A percentile compares a stretch with the other conserved stretches of the same genome.
phyloP scores from a whole-genome alignment of 345 rosid species.

The Hibiscus syriacus region DNA sequence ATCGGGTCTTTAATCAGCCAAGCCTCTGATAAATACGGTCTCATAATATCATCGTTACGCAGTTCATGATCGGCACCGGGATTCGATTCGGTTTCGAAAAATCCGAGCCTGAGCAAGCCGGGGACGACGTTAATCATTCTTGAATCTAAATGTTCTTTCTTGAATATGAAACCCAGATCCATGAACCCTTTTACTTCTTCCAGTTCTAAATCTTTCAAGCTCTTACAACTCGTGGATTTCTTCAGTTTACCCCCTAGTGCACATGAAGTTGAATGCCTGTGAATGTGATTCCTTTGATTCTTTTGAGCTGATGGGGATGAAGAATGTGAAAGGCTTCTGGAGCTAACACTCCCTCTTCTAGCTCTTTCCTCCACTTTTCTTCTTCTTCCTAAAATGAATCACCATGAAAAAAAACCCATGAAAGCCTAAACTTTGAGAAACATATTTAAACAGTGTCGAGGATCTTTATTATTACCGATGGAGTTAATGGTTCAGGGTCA shows the following conservation, averaged over 20 bases:
- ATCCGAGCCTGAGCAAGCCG: constrained; percentile 41
- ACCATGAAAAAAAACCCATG: not conserved
- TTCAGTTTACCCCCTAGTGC: constrained; percentile 4
- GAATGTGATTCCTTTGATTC: constrained; percentile 8
- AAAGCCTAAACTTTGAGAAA: not conserved
- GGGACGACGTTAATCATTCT: constrained; percentile 51
- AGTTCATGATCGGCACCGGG: not conserved
- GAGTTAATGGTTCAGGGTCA: not conserved
- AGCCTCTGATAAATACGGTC: constrained; percentile 63
- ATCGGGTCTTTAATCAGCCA: constrained; percentile 55
- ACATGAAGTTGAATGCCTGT: constrained; percentile 5
- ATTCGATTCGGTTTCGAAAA: not conserved
- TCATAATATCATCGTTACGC: constrained; percentile 13
- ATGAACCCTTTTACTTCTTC: constrained; percentile 66
- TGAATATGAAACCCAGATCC: constrained; percentile 59
- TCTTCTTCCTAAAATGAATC: constrained; percentile 11
- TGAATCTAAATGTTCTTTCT: constrained; percentile 37
- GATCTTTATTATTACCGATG: not conserved
- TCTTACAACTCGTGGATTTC: constrained; percentile 39
- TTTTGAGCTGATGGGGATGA: constrained; percentile 26
- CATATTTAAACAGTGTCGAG: not conserved
- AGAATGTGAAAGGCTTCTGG: constrained; percentile 29
- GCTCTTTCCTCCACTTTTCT: constrained; percentile 20
- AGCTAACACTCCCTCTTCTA: constrained; percentile 21
- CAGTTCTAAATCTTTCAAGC: constrained; percentile 43